Conservation (phyloP, 306 rosid genomes). For the Cucumis sativus region Cucumber_9930_V3 NC_026660.2:23541501-23542000, state of each 20-base stretch:
- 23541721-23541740: not conserved
- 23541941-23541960: not conserved
- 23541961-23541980: not conserved
- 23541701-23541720: conserved; percentile 7
- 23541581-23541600: too few species aligned
- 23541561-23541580: not conserved
- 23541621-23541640: too few species aligned
- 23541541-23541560: conserved; percentile 59
- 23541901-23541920: not conserved
- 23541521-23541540: conserved; percentile 72
- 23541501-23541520: conserved; percentile 83
- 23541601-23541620: too few species aligned
- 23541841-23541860: too few species aligned
- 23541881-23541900: too few species aligned
- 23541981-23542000: not conserved
- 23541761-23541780: not conserved
- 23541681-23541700: conserved; percentile 97
- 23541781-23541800: too few species aligned
- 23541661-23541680: conserved; percentile 84
- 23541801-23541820: too few species aligned
- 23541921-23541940: not conserved
- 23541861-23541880: too few species aligned
- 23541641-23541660: conserved; percentile 31
- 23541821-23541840: too few species aligned
- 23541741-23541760: not conserved